Evolutionary conservation across 2,329 filamentous ascomycete species (phyloP).

Genomic region (Aspergillus novoparasiticus): DNA sequence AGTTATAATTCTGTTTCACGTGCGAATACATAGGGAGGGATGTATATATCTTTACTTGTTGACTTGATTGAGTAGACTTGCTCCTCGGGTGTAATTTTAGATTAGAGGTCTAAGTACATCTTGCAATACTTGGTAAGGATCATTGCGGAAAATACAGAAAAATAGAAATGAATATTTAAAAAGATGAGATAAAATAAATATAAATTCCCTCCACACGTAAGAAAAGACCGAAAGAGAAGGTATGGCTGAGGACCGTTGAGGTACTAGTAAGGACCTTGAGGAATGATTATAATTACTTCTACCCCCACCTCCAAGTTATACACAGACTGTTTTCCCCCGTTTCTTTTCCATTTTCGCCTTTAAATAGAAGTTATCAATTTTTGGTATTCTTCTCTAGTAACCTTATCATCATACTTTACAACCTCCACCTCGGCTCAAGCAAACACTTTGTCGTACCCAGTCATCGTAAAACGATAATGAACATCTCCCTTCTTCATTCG

Average conservation of each 20-base stretch:
- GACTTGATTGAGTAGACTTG: too few species aligned
- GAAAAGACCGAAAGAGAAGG: not conserved
- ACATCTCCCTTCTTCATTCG: slow-evolving; percentile 72
- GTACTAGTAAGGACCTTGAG: not conserved
- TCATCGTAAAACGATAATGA: slow-evolving; percentile 71
- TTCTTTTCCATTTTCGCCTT: not conserved
- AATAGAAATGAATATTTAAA: not conserved
- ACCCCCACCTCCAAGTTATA: not conserved
- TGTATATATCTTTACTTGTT: too few species aligned
- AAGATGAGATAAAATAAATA: not conserved
- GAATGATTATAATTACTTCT: not conserved
- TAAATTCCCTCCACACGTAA: not conserved
- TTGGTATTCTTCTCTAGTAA: not conserved
- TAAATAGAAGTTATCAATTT: not conserved
- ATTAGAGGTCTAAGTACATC: too few species aligned
- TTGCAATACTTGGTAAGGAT: too few species aligned
- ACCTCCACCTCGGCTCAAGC: slow-evolving; percentile 9
- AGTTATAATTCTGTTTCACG: not conserved
- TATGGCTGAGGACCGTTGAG: not conserved
- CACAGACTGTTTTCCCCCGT: not conserved
- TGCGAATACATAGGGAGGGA: too few species aligned
- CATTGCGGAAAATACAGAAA: too few species aligned
- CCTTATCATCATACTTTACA: not conserved
- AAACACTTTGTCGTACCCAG: slow-evolving; percentile 46
- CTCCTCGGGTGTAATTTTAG: too few species aligned